phyloP scores from a whole-genome alignment of 257 asterid genomes.

The Solanum dulcamara region DNA sequence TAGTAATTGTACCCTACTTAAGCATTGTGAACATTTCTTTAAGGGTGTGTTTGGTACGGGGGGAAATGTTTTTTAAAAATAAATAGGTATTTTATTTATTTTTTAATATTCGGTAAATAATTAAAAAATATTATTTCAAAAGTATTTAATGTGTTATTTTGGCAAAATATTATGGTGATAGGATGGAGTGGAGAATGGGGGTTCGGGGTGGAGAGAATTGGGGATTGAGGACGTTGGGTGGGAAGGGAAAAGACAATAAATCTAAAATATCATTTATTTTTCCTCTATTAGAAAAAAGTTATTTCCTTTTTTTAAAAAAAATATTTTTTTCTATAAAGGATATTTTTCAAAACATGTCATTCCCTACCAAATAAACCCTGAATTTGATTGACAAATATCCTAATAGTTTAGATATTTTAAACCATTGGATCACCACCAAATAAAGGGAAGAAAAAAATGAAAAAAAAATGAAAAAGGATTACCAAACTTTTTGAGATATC shows the following conservation, averaged over 20 bases:
- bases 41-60: background rate
- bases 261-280: too few relatives aligned
- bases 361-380: background rate
- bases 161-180: background rate
- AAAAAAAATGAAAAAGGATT: background rate
- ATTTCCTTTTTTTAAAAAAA: too few relatives aligned
- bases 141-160: too few relatives aligned
- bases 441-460: background rate
- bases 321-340: too few relatives aligned
- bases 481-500: background rate
- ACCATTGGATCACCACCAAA: background rate
- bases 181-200: background rate
- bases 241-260: background rate
- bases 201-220: background rate
- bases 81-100: background rate
- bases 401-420: background rate
- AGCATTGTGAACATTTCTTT: background rate
- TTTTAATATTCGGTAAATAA: background rate
- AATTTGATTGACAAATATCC: background rate
- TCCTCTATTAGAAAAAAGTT: too few relatives aligned
- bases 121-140: background rate
- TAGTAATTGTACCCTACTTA: background rate
- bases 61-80: background rate
- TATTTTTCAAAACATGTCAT: too few relatives aligned
- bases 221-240: background rate